A percentile compares a stretch with the other conserved stretches of the same genome.
Conservation (phyloP, 108 stramenopile species). For the Mediolabrus comicus region DNA sequence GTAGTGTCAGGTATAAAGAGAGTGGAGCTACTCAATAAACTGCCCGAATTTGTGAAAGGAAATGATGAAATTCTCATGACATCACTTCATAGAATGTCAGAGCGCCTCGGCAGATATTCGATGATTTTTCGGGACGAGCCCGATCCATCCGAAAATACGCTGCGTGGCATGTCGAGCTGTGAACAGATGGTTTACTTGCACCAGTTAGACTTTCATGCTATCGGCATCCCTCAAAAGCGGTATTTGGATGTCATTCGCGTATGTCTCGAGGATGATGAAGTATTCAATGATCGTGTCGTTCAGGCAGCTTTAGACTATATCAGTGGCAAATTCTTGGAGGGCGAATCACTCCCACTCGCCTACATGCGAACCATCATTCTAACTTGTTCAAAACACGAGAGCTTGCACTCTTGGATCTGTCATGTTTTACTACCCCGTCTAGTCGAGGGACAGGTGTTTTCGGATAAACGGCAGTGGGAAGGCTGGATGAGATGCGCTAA, state of each 20-base stretch:
- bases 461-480: constrained; percentile 79
- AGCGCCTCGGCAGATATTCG: constrained; percentile 70
- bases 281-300: constrained; percentile 78
- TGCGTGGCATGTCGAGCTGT: constrained; percentile 81
- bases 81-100: constrained; percentile 72
- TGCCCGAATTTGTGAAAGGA: constrained; percentile 75
- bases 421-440: constrained; percentile 77
- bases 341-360: constrained; percentile 73
- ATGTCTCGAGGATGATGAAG: constrained; percentile 76
- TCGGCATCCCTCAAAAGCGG: constrained; percentile 76
- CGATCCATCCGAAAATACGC: constrained; percentile 49
- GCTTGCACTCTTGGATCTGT: constrained; percentile 84
- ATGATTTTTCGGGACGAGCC: constrained; percentile 81
- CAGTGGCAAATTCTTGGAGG: constrained; percentile 69
- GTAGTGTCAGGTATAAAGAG: constrained; percentile 72
- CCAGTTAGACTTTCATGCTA: constrained; percentile 74
- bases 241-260: constrained; percentile 76
- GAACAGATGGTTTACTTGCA: constrained; percentile 86
- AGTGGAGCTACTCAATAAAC: constrained; percentile 51
- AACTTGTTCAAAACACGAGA: constrained; percentile 86
- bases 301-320: constrained; percentile 81
- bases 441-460: constrained; percentile 81
- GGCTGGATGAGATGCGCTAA: constrained; percentile 92
- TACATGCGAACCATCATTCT: constrained; percentile 90
- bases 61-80: constrained; percentile 71